A percentile compares a stretch with the other conserved stretches of the same genome.
phyloP scores from a whole-genome alignment of 176 grass and related monocot genomes.

The Sorghum bicolor region Sorghum_bicolor_NCBIv3 NC_012871.2:70687501-70688000 shows the following conservation, averaged over 20 bases:
- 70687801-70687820: background rate
- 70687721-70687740: conserved; percentile 90
- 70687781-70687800: conserved; percentile 21
- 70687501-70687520: conserved; percentile 49
- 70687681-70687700: conserved; percentile 38
- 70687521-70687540: conserved; percentile 70
- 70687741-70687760: conserved; percentile 91
- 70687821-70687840: conserved; percentile 3
- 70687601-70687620: conserved; percentile 43
- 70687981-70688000: background rate
- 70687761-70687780: conserved; percentile 91
- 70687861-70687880: conserved; percentile 63
- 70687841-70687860: conserved; percentile 12
- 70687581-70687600: conserved; percentile 37
- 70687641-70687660: conserved; percentile 48
- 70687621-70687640: conserved; percentile 41
- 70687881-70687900: conserved; percentile 94
- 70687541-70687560: conserved; percentile 47
- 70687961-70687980: conserved; percentile 39
- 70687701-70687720: conserved; percentile 89
- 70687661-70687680: conserved; percentile 4
- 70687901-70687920: conserved; percentile 64
- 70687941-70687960: conserved; percentile 65
- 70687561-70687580: conserved; percentile 23
- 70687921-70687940: conserved; percentile 96